phyloP scores from a whole-genome alignment of 176 grass and related monocot genomes.

The Oryza meridionalis region DNA sequence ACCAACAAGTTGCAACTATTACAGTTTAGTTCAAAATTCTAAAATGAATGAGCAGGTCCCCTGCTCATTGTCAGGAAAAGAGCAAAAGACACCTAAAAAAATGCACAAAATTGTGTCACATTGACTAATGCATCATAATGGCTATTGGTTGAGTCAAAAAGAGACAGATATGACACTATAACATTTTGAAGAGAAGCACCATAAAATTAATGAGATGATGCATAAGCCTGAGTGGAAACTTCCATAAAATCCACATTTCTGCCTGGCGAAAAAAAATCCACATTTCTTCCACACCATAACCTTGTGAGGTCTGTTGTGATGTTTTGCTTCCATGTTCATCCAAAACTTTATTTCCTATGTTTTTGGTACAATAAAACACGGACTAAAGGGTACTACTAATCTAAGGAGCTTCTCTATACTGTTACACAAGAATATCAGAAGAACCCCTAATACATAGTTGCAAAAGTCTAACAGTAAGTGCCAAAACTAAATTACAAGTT shows the following conservation, averaged over 20 bases:
- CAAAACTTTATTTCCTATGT: not conserved
- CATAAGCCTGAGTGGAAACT: not conserved
- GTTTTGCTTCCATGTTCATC: not conserved
- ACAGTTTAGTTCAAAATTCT: not conserved
- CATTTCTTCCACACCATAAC: not conserved
- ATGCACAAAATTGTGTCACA: constrained; percentile 5
- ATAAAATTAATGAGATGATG: not conserved
- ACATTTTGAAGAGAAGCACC: not conserved
- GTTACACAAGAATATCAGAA: constrained; percentile 8
- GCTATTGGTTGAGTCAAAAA: not conserved
- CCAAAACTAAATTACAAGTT: not conserved
- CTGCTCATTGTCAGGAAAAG: not conserved
- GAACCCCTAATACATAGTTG: not conserved
- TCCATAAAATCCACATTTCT: not conserved
- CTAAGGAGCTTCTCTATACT: not conserved
- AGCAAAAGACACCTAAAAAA: not conserved
- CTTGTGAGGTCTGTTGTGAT: not conserved
- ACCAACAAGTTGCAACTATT: constrained; percentile 6
- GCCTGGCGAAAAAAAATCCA: no score
- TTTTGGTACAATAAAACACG: constrained; percentile 7
- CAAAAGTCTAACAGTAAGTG: constrained; percentile 22
- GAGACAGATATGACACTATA: not conserved
- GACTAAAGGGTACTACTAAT: not conserved
- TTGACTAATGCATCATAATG: not conserved
- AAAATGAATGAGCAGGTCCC: not conserved